phyloP scores from a whole-genome alignment of 1,284 basidiomycete species.

The Tylopilus sp. region DNA sequence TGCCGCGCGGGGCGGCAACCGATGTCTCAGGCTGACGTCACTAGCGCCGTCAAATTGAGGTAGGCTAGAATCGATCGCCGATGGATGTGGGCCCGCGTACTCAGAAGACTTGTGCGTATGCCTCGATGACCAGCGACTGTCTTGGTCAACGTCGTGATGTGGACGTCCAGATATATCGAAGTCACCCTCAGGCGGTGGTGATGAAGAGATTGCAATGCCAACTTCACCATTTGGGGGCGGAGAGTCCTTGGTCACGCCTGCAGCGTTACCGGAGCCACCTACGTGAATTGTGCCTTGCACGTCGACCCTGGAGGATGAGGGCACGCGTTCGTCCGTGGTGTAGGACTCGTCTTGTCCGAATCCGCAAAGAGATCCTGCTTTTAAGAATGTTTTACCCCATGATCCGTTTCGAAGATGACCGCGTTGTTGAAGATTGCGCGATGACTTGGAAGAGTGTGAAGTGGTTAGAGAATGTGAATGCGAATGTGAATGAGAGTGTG shows the following conservation, averaged over 20 bases:
- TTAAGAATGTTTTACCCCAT: slow-evolving; percentile 53
- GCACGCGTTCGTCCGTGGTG: slow-evolving; percentile 32
- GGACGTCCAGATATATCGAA: slow-evolving; percentile 42
- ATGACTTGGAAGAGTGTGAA: slow-evolving; percentile 43
- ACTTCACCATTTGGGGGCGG: slow-evolving; percentile 37
- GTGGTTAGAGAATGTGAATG: slow-evolving; percentile 46
- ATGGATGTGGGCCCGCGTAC: slow-evolving; percentile 50
- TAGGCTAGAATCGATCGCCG: slow-evolving; percentile 22
- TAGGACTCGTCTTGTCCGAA: slow-evolving; percentile 24
- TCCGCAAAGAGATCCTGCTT: slow-evolving; percentile 42
- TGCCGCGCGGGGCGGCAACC: slow-evolving; percentile 47
- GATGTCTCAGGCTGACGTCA: slow-evolving; percentile 44
- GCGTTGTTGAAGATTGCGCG: slow-evolving; percentile 37
- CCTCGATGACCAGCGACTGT: slow-evolving; percentile 7
- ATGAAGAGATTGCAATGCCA: slow-evolving; percentile 67
- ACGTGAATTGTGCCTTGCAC: slow-evolving; percentile 45
- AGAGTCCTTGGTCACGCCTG: slow-evolving; percentile 23
- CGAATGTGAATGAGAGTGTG: slow-evolving; percentile 40
- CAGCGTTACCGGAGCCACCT: slow-evolving; percentile 30
- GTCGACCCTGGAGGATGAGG: slow-evolving; percentile 30
- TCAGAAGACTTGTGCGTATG: slow-evolving; percentile 32
- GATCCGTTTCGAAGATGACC: slow-evolving; percentile 57
- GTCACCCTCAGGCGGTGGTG: slow-evolving; percentile 42
- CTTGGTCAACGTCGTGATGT: slow-evolving; percentile 13
- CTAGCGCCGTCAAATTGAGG: slow-evolving; percentile 25